These are phyloP conservation scores for Blastobotrys peoriensis DNA, from an alignment of 805 yeast species.

Conservation along the genomic window DNA sequence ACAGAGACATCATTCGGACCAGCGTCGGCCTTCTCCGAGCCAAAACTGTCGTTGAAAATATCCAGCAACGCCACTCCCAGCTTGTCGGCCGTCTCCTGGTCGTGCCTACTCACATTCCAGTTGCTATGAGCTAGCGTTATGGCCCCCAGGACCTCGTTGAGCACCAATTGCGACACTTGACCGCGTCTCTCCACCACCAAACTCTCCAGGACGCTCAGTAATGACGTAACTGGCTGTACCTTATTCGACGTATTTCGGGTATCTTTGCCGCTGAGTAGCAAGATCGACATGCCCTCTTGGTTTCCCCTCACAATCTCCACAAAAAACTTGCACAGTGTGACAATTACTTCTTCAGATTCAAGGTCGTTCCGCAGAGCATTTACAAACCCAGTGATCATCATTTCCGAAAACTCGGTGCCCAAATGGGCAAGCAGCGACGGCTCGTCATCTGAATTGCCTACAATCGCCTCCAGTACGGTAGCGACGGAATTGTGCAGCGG, in stretches of 20 bases:
- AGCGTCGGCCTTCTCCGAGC: constrained; percentile 7
- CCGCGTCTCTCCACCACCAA: constrained; percentile 11
- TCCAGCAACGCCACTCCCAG: constrained; percentile 6
- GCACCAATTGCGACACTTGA: constrained; percentile 12
- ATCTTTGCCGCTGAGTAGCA: constrained; percentile 30
- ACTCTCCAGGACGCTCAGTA: constrained; percentile 26
- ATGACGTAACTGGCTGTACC: constrained; percentile 13
- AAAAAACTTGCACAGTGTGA: constrained; percentile 23
- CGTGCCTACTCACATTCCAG: constrained; percentile 56
- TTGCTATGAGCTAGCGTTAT: constrained; percentile 69
- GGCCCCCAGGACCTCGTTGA: constrained; percentile 64
- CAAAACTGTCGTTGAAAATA: constrained; percentile 2
- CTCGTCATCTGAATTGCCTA: constrained; percentile 32
- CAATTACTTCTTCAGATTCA: constrained; percentile 18
- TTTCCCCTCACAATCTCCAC: constrained; percentile 25
- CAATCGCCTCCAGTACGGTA: constrained; percentile 43
- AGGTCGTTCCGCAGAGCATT: constrained; percentile 50
- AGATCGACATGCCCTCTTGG: constrained; percentile 35
- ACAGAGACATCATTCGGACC: constrained; percentile 15
- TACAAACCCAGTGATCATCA: constrained; percentile 54
- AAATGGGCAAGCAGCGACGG: constrained; percentile 81
- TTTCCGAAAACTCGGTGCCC: constrained; percentile 56
- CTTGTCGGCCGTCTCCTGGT: constrained; percentile 27
- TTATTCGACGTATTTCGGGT: constrained; percentile 17
- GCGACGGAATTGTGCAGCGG: constrained; percentile 47